Evolutionary conservation across 129 eudicot genomes (phyloP).

Genomic region (Ambrosia trifida): DNA sequence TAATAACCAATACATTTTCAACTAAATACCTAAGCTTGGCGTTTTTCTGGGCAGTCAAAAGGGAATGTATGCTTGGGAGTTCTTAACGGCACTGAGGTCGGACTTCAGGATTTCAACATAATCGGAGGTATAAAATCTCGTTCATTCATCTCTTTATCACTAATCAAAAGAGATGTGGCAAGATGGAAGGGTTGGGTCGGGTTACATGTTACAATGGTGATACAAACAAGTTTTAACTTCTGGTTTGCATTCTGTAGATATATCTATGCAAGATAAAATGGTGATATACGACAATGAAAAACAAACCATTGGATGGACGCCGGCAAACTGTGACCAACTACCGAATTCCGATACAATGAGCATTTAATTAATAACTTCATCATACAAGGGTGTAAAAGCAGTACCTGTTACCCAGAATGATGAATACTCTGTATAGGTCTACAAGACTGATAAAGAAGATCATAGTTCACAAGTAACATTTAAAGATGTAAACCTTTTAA

Average conservation of each 20-base stretch:
- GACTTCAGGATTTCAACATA: conserved; percentile 72
- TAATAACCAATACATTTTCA: not conserved
- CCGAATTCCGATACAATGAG: conserved; percentile 41
- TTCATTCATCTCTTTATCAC: not conserved
- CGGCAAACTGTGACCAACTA: conserved; percentile 67
- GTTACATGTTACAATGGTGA: not conserved
- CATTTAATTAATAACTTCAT: conserved; percentile 25
- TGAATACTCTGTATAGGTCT: conserved; percentile 30
- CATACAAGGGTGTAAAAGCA: conserved; percentile 18
- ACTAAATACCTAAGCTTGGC: conserved; percentile 1
- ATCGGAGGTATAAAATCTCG: conserved; percentile 69
- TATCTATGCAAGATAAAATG: conserved; percentile 95
- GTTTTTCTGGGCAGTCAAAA: conserved; percentile 44
- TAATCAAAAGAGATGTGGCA: not conserved
- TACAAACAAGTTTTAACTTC: not conserved
- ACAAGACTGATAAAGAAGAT: conserved; percentile 14
- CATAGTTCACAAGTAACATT: conserved; percentile 29
- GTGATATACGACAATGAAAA: conserved; percentile 87
- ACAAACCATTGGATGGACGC: conserved; percentile 76
- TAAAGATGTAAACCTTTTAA: conserved; percentile 24
- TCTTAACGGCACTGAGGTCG: conserved; percentile 91
- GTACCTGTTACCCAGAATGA: conserved; percentile 17
- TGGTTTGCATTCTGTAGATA: conserved; percentile 53
- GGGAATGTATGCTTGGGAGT: conserved; percentile 88
- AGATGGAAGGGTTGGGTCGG: not conserved